Evolutionary conservation across 1,284 basidiomycete species (phyloP), one percentile per base, ranked within the genome.

Genomic region (Cryptococcus sp.): DNA sequence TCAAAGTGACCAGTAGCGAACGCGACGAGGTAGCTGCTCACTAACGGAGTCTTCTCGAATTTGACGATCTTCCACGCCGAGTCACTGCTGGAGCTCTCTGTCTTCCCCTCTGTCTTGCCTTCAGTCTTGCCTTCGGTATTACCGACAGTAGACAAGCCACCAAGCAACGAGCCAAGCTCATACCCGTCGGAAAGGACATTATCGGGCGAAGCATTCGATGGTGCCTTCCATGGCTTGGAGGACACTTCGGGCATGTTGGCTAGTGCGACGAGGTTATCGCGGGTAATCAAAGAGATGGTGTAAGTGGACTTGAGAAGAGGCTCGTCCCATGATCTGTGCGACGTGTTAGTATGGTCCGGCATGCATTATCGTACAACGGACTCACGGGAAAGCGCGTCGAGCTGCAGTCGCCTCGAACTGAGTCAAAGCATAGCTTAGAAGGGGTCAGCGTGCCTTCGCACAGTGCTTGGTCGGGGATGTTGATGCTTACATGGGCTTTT

Each of bases 1-100:
- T 83, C 81, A 69, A 94, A 96, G 43, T 84, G 81, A 37, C 94
- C 94, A 67, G 93, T 93, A 23, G 93, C 93, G 73, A 85, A 94
- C 0, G 93, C 92, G 45, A 95, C 89, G 46, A 97, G 85, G 80
- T 97, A 97, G 17, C 89, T 89, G 1, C 90, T 93, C 85, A 97
- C 91, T 19, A 82, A 83, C 8, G 90, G 89, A 0, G 88, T 89
- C 23, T 81, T 86, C 71, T 87, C 82, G 74, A 92, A 93, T 65
- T 83, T 83, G 52, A 89, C 90, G 63, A 91, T 84, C 74, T 89
- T 89, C 91, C 90, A 93, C 26, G 61, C 59, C 48, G 58, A 63
- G 16, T 60, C 66, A n/a, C 49, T 52, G 40, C 66, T 61, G 29
- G 63, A 67, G 5, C 57, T 53, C 57, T 67, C 74, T 11, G 85